Evolutionary conservation across 441 rosid species (phyloP), one percentile per base, ranked within the genome.

Genomic region (Brassica hybrid): DNA sequence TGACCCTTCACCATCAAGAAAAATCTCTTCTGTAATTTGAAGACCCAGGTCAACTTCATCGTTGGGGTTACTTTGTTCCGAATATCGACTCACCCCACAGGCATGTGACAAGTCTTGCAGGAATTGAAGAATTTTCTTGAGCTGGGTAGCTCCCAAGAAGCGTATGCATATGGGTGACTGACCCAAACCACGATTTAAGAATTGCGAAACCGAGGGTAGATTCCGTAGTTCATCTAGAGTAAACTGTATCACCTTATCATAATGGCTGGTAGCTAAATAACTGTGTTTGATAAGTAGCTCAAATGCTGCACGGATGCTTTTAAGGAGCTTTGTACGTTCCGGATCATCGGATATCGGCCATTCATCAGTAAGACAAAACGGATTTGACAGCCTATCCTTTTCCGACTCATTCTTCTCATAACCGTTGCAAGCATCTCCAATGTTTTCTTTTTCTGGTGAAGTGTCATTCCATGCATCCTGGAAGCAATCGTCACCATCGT

Each of bases 121-220:
- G 87, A 89, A 95, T 76, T 90, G 89, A 34, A 91, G 88, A 77
- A 93, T 87, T 84, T 89, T 93, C 84, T 67, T 82, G 73, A 93
- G 99, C 77, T 89, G 97, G 50, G 81, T 63, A 57, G 91, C 94
- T 77, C 92, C 97, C 79, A 95, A 78, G 80, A 95, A 88, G 88
- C 94, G 88, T 48, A 93, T 91, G 85, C 93, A 90, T 52, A 84
- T 41, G 7, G 90, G 96, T 69, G 93, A 84, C 78, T 87, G 92
- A 76, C 84, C 90, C 62, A 93, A 80, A 52, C 87, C 90, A 57
- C 73, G 80, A 79, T 79, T 85, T 79, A 89, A 80, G 82, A 91
- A 89, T 72, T 83, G 86, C n/a, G 90, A 82, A 79, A 89, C 88
- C 43, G 89, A 88, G 76, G 84, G 80, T 79, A 85, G 62, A 84